Evolutionary conservation across 1,284 basidiomycete species (phyloP).

Genomic region (Ustilago hordei): DNA sequence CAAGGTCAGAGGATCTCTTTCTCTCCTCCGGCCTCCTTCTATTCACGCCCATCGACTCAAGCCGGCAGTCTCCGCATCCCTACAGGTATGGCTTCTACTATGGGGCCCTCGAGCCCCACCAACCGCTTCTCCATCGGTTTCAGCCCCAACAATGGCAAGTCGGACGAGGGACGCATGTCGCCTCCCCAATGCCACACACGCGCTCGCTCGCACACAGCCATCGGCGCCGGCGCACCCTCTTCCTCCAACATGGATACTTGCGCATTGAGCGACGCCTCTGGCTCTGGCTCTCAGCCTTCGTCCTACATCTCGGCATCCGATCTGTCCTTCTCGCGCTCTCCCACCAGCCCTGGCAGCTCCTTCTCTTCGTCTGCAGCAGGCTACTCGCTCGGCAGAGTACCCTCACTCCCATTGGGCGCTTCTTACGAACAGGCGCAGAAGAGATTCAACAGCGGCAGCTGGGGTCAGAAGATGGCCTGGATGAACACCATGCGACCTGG

Average conservation of each 20-base stretch:
- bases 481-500: conserved; percentile 46
- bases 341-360: conserved; percentile 35
- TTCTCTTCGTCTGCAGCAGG: conserved; percentile 32
- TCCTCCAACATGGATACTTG: conserved; percentile 25
- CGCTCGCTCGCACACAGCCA: conserved; percentile 45
- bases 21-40: conserved; percentile 41
- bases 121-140: conserved; percentile 43
- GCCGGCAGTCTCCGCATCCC: conserved; percentile 30
- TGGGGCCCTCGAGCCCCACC: conserved; percentile 34
- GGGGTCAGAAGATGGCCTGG: conserved; percentile 51
- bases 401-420: conserved; percentile 46
- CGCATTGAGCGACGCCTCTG: conserved; percentile 17
- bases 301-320: conserved; percentile 45
- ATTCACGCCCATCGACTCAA: conserved; percentile 40
- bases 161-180: conserved; percentile 29
- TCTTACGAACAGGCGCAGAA: conserved; percentile 59
- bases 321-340: conserved; percentile 41
- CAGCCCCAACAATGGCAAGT: conserved; percentile 17
- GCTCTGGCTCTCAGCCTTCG: conserved; percentile 31
- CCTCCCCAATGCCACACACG: conserved; percentile 40
- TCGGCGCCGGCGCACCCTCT: conserved; percentile 29
- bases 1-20: conserved; percentile 46
- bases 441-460: conserved; percentile 55
- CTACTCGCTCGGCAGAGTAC: conserved; percentile 50
- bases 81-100: conserved; percentile 35